A percentile compares a stretch with the other conserved stretches of the same genome.
These are phyloP conservation scores for Fusarium proliferatum DNA, from an alignment of 2,329 filamentous ascomycete species.

Conservation along the genomic window DNA sequence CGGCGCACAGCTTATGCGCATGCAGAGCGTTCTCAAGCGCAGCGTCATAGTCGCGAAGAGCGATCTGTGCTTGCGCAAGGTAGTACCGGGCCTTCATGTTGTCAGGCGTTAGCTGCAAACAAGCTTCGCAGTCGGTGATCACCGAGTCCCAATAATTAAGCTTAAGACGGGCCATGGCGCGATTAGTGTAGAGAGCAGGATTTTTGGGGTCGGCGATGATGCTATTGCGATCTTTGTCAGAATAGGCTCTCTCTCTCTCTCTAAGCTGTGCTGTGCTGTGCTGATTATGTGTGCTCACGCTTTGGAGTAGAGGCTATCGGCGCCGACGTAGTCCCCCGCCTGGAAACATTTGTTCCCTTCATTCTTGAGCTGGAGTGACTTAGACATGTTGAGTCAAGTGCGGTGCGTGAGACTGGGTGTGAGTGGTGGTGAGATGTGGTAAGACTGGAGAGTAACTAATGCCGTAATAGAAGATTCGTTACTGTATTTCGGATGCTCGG, in stretches of 20 bases:
- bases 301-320: conserved; percentile 78
- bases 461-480: background rate
- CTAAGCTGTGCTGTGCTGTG: background rate
- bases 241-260: background rate
- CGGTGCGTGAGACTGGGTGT: background rate
- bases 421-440: background rate
- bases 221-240: conserved; percentile 53
- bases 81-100: conserved; percentile 88
- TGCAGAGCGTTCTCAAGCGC: conserved; percentile 76
- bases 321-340: conserved; percentile 70
- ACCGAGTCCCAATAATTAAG: conserved; percentile 78
- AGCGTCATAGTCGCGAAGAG: conserved; percentile 71
- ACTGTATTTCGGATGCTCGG: background rate
- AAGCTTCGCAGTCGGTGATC: conserved; percentile 80
- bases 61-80: conserved; percentile 85
- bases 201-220: conserved; percentile 84
- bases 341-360: conserved; percentile 75
- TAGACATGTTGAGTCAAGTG: conserved; percentile 45
- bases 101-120: conserved; percentile 72
- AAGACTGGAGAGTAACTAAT: background rate
- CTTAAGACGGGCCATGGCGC: conserved; percentile 83
- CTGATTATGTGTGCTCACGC: conserved; percentile 61
- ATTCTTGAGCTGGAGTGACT: conserved; percentile 60
- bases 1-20: conserved; percentile 78
- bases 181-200: conserved; percentile 86